phyloP scores from a whole-genome alignment of 495 filamentous ascomycete genomes.

The Elasticomyces elasticus region DNA sequence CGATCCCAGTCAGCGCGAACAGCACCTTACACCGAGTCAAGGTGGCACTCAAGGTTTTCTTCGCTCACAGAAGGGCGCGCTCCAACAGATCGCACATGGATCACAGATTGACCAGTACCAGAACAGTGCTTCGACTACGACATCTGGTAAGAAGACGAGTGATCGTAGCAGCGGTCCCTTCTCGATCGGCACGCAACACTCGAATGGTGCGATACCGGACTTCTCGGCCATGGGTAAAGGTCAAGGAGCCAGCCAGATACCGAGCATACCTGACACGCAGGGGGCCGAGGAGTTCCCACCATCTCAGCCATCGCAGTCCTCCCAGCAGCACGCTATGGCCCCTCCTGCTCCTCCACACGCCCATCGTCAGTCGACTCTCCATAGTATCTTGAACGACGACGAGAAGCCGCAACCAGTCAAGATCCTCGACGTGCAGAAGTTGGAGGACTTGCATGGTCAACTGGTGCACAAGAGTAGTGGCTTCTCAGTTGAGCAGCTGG shows the following conservation, averaged over 20 bases:
- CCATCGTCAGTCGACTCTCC: slow-evolving; percentile 45
- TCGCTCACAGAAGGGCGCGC: slow-evolving; percentile 58
- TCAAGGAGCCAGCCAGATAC: slow-evolving; percentile 33
- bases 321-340: slow-evolving; percentile 8
- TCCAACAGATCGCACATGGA: slow-evolving; percentile 65
- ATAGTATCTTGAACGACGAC: slow-evolving; percentile 27
- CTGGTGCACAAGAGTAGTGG: slow-evolving; percentile 61
- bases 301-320: background rate
- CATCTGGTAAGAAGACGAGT: slow-evolving; percentile 50
- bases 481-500: slow-evolving; percentile 83
- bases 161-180: slow-evolving; percentile 32
- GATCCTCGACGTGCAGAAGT: slow-evolving; percentile 45
- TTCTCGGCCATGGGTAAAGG: slow-evolving; percentile 25
- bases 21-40: slow-evolving; percentile 27
- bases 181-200: slow-evolving; percentile 53
- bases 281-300: slow-evolving; percentile 33
- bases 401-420: background rate
- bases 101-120: slow-evolving; percentile 64
- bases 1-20: slow-evolving; percentile 36
- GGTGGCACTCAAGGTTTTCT: slow-evolving; percentile 38
- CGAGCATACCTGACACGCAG: slow-evolving; percentile 50
- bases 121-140: slow-evolving; percentile 77
- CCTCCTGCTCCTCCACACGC: slow-evolving; percentile 18
- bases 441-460: slow-evolving; percentile 46
- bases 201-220: slow-evolving; percentile 43